Evolutionary conservation across 2,329 filamentous ascomycete genomes (phyloP), one percentile per base, ranked within the genome.

Genomic region (Aspergillus awamori): DNA sequence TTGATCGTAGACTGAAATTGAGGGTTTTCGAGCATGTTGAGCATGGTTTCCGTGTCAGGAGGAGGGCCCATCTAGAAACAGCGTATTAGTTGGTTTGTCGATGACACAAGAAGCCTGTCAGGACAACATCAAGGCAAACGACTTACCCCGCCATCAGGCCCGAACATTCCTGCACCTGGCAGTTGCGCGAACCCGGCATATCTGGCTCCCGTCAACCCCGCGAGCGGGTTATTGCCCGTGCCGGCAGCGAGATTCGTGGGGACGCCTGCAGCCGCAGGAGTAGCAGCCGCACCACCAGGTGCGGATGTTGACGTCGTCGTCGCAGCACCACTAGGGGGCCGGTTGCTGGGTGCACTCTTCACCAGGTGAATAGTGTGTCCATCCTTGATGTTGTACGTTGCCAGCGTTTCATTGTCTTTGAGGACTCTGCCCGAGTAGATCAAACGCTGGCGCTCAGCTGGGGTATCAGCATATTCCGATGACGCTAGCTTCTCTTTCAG

Each of bases 361-460:
- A 99, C 95, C 71, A 99, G 86, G 77, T 99, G 95, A 69, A 99
- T 88, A 17, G 94, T 98, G 78, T 98, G 95, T 65, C 93, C 93
- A 66, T 92, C 85, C 83, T 97, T 97, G 78, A 99, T 93, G 83
- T 97, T 98, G 82, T 96, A 96, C 59, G 87, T 87, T 65, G 84
- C 87, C 47, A 99, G 81, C 0, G 90, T 89, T 70, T 99, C 94
- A 61, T 90, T 87, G 76, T 99, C 95, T 82, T 98, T 99, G 81
- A 99, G 87, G 63, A 99, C 94, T 63, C 94, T 89, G 57, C 95
- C 95, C 5, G 94, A 97, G 83, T 98, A 99, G 80, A 99, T 99
- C 65, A 99, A 84, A 63, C 95, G 91, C 80, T 98, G 94, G 69
- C 93, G 87, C 73, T 96, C 92, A 57, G 89, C 84, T 36, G 95